Base-by-base conservation (phyloP, 495 filamentous ascomycete genomes). In the Apodospora peruviana region DNA sequence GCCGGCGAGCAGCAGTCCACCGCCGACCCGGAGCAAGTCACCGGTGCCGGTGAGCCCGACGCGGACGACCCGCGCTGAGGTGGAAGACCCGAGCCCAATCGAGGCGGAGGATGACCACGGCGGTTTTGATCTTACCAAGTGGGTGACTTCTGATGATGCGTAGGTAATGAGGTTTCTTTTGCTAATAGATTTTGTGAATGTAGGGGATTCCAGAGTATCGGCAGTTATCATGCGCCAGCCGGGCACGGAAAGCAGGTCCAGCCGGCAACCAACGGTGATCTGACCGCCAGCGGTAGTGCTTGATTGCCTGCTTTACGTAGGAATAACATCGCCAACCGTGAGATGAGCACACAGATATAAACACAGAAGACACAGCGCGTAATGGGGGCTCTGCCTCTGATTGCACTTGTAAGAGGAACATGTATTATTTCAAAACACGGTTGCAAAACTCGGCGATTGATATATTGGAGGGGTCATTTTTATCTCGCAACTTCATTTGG, bases 1-100 rank as follows among this genome's bases (percentile, higher is more conserved):
- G 3, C 73, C 79, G n/a, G 73, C 76, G 48, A 82, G 80, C 54
- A 89, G 84, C 60, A 88, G 83, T 52, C 84, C 83, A 49, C 76
- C 79, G 0, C 79, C 78, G 17, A 71, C 67, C 1, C 50, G 48
- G 24, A 55, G 52, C 48, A 68, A 68, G 40, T 66, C 63, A 16
- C 65, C 63, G 2, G 56, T 52, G 5, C n/a, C n/a, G n/a, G 43
- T 49, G 20, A 67, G 66, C 40, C 66, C 66, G 14, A 60, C 62
- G 19, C 45, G 66, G 35, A 24, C 58, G 32, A 55, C 48, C 37
- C 49, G 51, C 14, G 55, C 29, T 17, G 55, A 35, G 37, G 56
- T 43, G 4, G 57, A 56, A 43, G 27, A 32, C 27, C 27, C 27
- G 29, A 55, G 51, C 34, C 49, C 50, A 12, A 55, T 24, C 17